Base-by-base conservation (phyloP, 176 grass and related monocot species). In the Alloteropsis semialata region DNA sequence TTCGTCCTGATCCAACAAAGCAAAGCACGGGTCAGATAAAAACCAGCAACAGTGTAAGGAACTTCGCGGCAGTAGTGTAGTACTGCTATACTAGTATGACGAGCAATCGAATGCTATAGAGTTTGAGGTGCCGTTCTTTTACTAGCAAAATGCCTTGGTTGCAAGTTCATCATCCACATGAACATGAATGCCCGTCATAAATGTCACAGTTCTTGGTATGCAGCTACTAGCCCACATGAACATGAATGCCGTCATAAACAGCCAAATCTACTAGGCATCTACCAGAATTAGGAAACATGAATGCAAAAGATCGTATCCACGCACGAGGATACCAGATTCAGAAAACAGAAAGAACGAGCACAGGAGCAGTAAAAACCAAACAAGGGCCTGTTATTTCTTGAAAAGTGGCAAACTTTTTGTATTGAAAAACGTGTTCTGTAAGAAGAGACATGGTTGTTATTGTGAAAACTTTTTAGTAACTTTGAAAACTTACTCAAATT, bases 1-100 rank as follows among this genome's bases (percentile, higher is more conserved):
- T 86, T 99, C 96, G 8, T 99, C 96, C 96, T 99, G 77, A 0
- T 72, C 13, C 2, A 38, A 74, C 28, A 8, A 22, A n/a, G 37
- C 0, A 29, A 14, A 45, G 3, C n/a, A 5, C 34, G 34, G 5
- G 34, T 36, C 34, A 59, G 5, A 14, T 53, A 5, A 38, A 15
- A 4, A 25, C 6, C 7, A 58, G 55, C 19, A 56, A 55, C 42
- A 49, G 45, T 73, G 32, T 3, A 50, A 29, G 44, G 21, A 73
- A 5, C 45, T 51, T 51, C 43, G 5, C 13, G 16, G 27, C 58
- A 59, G 57, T 42, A 42, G n/a, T n/a, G n/a, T n/a, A n/a, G n/a
- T n/a, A n/a, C n/a, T n/a, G n/a, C n/a, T n/a, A n/a, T n/a, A n/a
- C n/a, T 10, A 24, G 50, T 21, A 25, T 44, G 25, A 44, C 25